Evolutionary conservation across 2,329 filamentous ascomycete species (phyloP), one percentile per base, ranked within the genome.

Genomic region (Stromatinia cepivora): DNA sequence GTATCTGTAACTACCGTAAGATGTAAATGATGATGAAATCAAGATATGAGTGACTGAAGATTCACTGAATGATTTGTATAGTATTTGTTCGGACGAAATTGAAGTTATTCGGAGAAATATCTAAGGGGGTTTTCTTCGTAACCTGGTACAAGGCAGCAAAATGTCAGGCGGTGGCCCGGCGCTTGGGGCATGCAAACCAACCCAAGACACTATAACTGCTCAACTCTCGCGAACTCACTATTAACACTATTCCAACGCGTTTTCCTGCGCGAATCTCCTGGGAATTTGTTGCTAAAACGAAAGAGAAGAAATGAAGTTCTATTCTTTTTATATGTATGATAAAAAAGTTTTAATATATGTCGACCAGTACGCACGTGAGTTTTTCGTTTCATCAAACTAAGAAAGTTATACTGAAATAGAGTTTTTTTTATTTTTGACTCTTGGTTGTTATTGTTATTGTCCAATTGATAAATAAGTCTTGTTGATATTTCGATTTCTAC

Each of bases 81-180:
- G n/a, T 28, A 48, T 46, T 56, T 58, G 62, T 17, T 59, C 39
- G 53, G 46, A 66, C 25, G 63, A 36, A 53, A 62, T 31, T 69
- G 67, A 69, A 66, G 62, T 59, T 66, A 69, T 69, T 66, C 67
- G 45, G 62, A 69, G 67, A 58, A 68, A 53, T 22, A 67, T 68
- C 66, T 39, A 68, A 68, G 66, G 58, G 58, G 66, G 45, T 69
- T 62, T 67, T n/a, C 39, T 42, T 50, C 22, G 25, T 31, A 67
- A 58, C 31, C 63, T 42, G 53, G 45, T 39, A 52, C 54, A 52
- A 61, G 56, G 34, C 39, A 34, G 36, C n/a, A 58, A 58, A 52
- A 46, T 61, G 15, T 56, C 66, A 68, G 34, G 58, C 58, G 58
- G 66, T 64, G 54, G 48, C 46, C 64, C 48, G 58, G 57, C 48